These are phyloP conservation scores for Penicillium sp. DNA, from an alignment of 2,329 filamentous ascomycete species.

Conservation along the genomic window DNA sequence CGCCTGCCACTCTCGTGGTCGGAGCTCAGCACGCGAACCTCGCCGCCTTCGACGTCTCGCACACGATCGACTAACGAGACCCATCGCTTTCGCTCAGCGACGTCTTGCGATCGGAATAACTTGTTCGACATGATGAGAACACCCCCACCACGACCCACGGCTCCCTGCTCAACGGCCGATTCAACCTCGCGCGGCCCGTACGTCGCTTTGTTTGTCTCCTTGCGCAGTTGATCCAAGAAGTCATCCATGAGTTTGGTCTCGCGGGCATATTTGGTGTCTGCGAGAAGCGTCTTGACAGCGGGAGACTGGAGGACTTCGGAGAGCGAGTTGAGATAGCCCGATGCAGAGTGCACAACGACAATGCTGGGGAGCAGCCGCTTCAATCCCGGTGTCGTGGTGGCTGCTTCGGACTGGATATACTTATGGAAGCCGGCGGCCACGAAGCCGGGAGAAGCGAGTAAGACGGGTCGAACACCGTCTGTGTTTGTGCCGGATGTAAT, in stretches of 20 bases:
- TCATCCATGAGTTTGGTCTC: slow-evolving; percentile 81
- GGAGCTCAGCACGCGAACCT: slow-evolving; percentile 82
- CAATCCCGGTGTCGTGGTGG: slow-evolving; percentile 51
- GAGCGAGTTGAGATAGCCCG: slow-evolving; percentile 79
- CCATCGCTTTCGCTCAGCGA: slow-evolving; percentile 70
- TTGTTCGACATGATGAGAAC: slow-evolving; percentile 80
- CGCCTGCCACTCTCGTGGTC: slow-evolving; percentile 90
- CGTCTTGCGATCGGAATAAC: slow-evolving; percentile 76
- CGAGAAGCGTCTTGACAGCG: slow-evolving; percentile 69
- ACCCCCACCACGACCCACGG: slow-evolving; percentile 79
- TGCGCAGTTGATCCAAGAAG: slow-evolving; percentile 69
- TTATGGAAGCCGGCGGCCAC: slow-evolving; percentile 73
- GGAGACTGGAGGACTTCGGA: slow-evolving; percentile 80
- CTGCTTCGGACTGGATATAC: slow-evolving; percentile 59
- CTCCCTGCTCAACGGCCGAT: slow-evolving; percentile 76
- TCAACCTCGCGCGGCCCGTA: slow-evolving; percentile 82
- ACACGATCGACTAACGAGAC: slow-evolving; percentile 83
- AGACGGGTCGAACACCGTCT: slow-evolving; percentile 52
- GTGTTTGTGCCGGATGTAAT: slow-evolving; percentile 33
- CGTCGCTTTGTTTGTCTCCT: slow-evolving; percentile 82
- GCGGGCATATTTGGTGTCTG: slow-evolving; percentile 79
- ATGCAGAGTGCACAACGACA: slow-evolving; percentile 73
- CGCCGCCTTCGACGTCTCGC: slow-evolving; percentile 71
- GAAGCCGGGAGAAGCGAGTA: slow-evolving; percentile 87
- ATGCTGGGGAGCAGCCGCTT: slow-evolving; percentile 62